A percentile compares a stretch with the other conserved stretches of the same genome.
phyloP scores from a whole-genome alignment of 2,329 filamentous ascomycete species.

The Dactylellina cionopaga region DNA sequence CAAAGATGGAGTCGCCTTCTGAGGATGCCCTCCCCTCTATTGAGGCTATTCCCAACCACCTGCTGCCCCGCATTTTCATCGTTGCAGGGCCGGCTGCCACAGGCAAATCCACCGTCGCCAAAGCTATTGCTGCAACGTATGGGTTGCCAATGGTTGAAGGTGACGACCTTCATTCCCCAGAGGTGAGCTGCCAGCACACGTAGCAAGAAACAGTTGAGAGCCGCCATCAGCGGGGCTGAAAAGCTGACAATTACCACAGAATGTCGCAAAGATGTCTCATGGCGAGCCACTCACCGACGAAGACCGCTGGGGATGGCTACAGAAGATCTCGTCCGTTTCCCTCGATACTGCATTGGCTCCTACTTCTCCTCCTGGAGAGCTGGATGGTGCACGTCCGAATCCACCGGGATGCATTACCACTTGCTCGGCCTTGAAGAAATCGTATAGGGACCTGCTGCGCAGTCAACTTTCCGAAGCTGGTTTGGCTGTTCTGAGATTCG shows the following conservation, averaged over 20 bases:
- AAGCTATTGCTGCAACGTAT: conserved; percentile 31
- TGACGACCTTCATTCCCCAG: conserved; percentile 45
- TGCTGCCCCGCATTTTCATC: conserved; percentile 41
- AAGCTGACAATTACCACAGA: conserved; percentile 60
- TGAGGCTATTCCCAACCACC: not conserved
- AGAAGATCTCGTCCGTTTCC: conserved; percentile 72
- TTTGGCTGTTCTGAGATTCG: conserved; percentile 21
- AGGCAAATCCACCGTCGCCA: conserved; percentile 48
- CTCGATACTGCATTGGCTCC: conserved; percentile 20
- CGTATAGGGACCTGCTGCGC: conserved; percentile 43
- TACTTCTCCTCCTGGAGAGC: conserved; percentile 62
- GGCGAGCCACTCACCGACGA: conserved; percentile 87
- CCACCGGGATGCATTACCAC: conserved; percentile 84
- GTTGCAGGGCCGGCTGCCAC: conserved; percentile 44
- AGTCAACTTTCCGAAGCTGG: conserved; percentile 19
- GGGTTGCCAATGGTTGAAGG: conserved; percentile 50
- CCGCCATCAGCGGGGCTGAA: not conserved
- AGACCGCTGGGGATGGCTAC: conserved; percentile 98
- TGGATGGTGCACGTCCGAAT: conserved; percentile 67
- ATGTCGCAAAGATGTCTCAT: conserved; percentile 88
- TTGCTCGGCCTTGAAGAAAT: conserved; percentile 85
- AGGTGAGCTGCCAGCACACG: conserved; percentile 18
- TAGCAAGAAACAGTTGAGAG: not conserved
- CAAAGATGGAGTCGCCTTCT: not conserved
- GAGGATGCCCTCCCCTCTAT: not conserved